Conservation (phyloP, 1,284 basidiomycete species). For the Puccinia hordei region DNA sequence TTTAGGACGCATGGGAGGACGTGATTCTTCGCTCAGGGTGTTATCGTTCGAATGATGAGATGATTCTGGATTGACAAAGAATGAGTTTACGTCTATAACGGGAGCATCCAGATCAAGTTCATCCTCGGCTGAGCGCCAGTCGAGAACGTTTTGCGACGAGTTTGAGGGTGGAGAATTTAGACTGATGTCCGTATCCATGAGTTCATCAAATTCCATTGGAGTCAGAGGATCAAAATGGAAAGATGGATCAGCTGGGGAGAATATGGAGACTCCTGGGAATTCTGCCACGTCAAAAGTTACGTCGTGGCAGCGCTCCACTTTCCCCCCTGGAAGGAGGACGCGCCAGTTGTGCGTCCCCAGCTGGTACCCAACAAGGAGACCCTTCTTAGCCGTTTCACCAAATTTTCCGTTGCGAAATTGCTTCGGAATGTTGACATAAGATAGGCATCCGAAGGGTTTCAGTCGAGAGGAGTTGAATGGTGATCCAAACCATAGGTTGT, state of each 20-base stretch:
- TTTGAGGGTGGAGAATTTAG: background rate
- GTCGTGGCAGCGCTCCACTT: background rate
- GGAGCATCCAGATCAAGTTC: background rate
- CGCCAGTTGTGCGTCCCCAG: constrained; percentile 23
- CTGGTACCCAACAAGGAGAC: constrained; percentile 17
- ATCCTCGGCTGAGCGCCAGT: background rate
- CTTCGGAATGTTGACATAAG: background rate
- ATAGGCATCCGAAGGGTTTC: constrained; percentile 5
- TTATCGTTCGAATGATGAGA: background rate
- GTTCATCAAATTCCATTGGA: background rate
- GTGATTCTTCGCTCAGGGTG: background rate
- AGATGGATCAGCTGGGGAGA: background rate
- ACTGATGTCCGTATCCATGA: background rate
- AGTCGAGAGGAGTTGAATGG: background rate
- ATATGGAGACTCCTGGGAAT: constrained; percentile 16
- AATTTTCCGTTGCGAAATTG: background rate
- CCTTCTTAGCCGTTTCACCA: background rate
- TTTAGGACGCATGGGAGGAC: background rate
- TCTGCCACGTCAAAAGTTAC: background rate
- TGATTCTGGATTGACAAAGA: background rate
- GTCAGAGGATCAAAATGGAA: background rate
- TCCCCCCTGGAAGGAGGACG: background rate
- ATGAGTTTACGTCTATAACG: background rate
- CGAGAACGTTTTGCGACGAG: background rate
- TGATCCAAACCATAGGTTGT: background rate